Evolutionary conservation across 805 yeast species (phyloP).

Genomic region (Ogataea kodamae): DNA sequence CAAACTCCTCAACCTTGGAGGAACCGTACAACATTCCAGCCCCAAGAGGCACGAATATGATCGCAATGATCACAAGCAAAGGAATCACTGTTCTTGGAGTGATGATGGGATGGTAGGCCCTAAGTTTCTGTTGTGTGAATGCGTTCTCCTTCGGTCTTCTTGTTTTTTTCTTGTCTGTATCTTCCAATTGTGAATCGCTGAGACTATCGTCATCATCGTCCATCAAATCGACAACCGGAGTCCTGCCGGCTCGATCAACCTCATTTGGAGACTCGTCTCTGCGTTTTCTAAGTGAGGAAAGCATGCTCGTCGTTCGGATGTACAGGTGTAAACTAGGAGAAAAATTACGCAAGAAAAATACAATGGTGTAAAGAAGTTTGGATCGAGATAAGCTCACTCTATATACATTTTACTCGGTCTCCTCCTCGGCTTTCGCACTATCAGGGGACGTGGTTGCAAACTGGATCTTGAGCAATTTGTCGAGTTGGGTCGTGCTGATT

Average conservation of each 20-base stretch:
- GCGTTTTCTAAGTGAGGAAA: constrained; percentile 17
- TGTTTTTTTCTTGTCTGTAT: constrained; percentile 41
- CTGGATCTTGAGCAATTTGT: constrained; percentile 6
- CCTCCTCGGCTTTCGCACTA: constrained; percentile 4
- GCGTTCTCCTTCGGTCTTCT: constrained; percentile 64
- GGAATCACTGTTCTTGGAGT: constrained; percentile 93
- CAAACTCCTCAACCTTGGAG: constrained; percentile 69
- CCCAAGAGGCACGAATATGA: constrained; percentile 89
- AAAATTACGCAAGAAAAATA: too few species aligned
- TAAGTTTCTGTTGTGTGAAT: constrained; percentile 53
- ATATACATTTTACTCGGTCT: constrained; percentile 8
- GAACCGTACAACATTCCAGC: constrained; percentile 78
- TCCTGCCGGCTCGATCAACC: constrained; percentile 9
- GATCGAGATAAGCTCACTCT: too few species aligned
- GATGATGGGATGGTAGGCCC: constrained; percentile 69
- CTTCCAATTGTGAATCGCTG: constrained; percentile 41
- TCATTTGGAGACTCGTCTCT: constrained; percentile 15
- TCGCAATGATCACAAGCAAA: constrained; percentile 64
- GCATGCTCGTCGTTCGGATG: constrained; percentile 6
- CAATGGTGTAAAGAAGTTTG: constrained; percentile 6
- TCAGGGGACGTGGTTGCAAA: constrained; percentile 1
- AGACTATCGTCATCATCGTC: constrained; percentile 38
- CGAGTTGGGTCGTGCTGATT: constrained; percentile 8
- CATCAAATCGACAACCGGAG: constrained; percentile 17
- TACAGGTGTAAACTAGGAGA: constrained; percentile 2